Percentiles rank a stretch among this genome's conserved stretches.
Evolutionary conservation across 2,329 filamentous ascomycete genomes (phyloP).

Genomic region (Sporothrix protearum): DNA sequence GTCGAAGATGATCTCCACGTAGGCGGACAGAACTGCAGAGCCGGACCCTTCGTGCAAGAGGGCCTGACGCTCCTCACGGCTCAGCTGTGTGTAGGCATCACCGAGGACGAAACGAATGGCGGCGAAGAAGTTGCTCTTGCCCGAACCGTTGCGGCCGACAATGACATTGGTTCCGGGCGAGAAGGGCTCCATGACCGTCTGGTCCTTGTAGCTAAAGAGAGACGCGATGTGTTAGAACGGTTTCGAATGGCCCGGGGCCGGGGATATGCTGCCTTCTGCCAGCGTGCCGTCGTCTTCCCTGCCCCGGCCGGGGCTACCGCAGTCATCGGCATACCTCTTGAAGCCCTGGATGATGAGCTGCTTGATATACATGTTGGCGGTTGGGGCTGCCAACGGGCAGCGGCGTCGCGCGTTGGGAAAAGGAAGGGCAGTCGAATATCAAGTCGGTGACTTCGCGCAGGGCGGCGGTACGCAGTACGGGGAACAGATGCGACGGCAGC

Average conservation of each 20-base stretch:
- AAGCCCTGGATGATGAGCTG: conserved; percentile 99
- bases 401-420: conserved; percentile 24
- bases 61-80: conserved; percentile 89
- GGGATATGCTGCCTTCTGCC: not conserved
- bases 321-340: conserved; percentile 67
- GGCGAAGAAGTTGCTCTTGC: conserved; percentile 99
- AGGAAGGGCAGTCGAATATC: not conserved
- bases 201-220: conserved; percentile 85
- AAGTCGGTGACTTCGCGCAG: not conserved
- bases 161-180: conserved; percentile 97
- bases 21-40: conserved; percentile 98
- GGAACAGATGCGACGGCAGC: not conserved
- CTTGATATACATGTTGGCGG: conserved; percentile 85
- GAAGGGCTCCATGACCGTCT: conserved; percentile 97
- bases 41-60: conserved; percentile 97
- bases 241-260: not conserved
- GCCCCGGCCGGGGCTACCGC: too few relatives aligned
- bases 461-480: not conserved
- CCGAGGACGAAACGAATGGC: conserved; percentile 97
- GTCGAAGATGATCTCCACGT: conserved; percentile 98
- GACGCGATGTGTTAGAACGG: conserved; percentile 28
- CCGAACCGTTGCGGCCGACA: conserved; percentile 96
- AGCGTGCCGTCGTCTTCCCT: not conserved
- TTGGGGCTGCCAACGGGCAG: conserved; percentile 33
- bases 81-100: conserved; percentile 95